Percentiles rank a stretch among this genome's conserved stretches.
phyloP scores from a whole-genome alignment of 2,329 filamentous ascomycete genomes.

The Trichoderma hamatum region DNA sequence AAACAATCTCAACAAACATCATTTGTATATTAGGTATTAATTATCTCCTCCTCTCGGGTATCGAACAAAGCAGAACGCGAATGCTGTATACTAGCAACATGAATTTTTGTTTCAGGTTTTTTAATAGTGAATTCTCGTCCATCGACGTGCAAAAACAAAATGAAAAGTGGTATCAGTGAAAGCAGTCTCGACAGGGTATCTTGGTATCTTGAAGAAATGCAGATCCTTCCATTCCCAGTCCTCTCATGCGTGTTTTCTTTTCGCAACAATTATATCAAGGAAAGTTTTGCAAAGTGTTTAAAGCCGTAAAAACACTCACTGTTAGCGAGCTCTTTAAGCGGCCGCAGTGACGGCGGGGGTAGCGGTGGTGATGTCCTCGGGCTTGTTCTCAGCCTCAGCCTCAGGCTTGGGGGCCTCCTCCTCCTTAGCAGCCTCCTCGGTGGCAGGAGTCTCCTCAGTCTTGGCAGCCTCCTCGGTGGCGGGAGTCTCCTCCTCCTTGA shows the following conservation, averaged over 20 bases:
- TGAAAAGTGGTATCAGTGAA: constrained; percentile 49
- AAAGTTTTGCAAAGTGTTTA: constrained; percentile 32
- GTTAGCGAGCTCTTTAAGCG: constrained; percentile 47
- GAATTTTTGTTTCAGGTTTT: constrained; percentile 32
- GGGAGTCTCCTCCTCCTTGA: constrained; percentile 39
- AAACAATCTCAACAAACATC: constrained; percentile 40
- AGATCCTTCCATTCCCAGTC: constrained; percentile 54
- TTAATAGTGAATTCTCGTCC: constrained; percentile 27
- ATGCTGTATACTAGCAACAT: constrained; percentile 36
- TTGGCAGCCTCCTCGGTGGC: constrained; percentile 41
- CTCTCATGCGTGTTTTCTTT: constrained; percentile 43
- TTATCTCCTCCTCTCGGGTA: constrained; percentile 46
- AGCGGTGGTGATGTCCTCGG: constrained; percentile 45
- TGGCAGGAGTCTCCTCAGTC: constrained; percentile 32
- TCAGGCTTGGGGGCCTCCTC: constrained; percentile 34
- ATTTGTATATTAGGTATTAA: constrained; percentile 51
- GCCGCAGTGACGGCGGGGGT: constrained; percentile 55
- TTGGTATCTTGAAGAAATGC: constrained; percentile 58
- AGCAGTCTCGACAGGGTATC: constrained; percentile 59
- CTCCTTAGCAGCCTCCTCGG: constrained; percentile 38
- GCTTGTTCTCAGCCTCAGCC: constrained; percentile 46
- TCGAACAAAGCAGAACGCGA: constrained; percentile 44
- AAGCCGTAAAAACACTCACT: constrained; percentile 34
- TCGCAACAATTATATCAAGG: constrained; percentile 32
- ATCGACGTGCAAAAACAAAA: constrained; percentile 36